These are phyloP conservation scores for Emydomyces testavorans DNA, from an alignment of 2,329 filamentous ascomycete species.

Conservation along the genomic window DNA sequence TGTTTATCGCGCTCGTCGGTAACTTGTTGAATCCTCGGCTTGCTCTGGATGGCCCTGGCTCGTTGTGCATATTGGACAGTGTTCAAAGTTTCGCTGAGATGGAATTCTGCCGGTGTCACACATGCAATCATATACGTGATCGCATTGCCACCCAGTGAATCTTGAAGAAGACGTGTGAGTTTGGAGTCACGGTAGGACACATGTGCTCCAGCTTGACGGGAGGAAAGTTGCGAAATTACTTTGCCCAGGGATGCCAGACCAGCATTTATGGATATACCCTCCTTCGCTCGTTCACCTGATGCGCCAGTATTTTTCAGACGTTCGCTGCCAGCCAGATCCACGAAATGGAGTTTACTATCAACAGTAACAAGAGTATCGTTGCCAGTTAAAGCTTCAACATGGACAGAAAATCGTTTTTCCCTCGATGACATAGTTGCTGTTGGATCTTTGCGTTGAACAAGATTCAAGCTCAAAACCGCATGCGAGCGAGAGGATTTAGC, in stretches of 20 bases:
- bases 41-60: slow-evolving; percentile 91
- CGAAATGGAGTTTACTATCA: slow-evolving; percentile 97
- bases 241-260: slow-evolving; percentile 91
- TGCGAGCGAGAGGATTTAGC: slow-evolving; percentile 96
- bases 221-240: slow-evolving; percentile 95
- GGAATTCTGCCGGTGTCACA: slow-evolving; percentile 92
- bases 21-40: slow-evolving; percentile 86
- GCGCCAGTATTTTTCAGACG: slow-evolving; percentile 93
- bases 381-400: slow-evolving; percentile 62
- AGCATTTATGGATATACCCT: slow-evolving; percentile 97
- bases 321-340: slow-evolving; percentile 93
- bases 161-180: slow-evolving; percentile 84
- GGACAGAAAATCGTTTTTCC: slow-evolving; percentile 81
- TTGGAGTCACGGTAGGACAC: slow-evolving; percentile 98
- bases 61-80: slow-evolving; percentile 95
- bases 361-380: slow-evolving; percentile 61
- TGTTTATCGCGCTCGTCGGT: slow-evolving; percentile 87
- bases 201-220: slow-evolving; percentile 72
- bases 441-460: slow-evolving; percentile 65
- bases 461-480: slow-evolving; percentile 89
- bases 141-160: slow-evolving; percentile 90
- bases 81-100: slow-evolving; percentile 93
- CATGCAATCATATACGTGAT: slow-evolving; percentile 99
- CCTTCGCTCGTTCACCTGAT: slow-evolving; percentile 83
- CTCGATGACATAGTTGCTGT: slow-evolving; percentile 40